A percentile compares a stretch with the other conserved stretches of the same genome.
These are phyloP conservation scores for Tothia fuscella DNA, from an alignment of 2,329 filamentous ascomycete species.

Conservation along the genomic window DNA sequence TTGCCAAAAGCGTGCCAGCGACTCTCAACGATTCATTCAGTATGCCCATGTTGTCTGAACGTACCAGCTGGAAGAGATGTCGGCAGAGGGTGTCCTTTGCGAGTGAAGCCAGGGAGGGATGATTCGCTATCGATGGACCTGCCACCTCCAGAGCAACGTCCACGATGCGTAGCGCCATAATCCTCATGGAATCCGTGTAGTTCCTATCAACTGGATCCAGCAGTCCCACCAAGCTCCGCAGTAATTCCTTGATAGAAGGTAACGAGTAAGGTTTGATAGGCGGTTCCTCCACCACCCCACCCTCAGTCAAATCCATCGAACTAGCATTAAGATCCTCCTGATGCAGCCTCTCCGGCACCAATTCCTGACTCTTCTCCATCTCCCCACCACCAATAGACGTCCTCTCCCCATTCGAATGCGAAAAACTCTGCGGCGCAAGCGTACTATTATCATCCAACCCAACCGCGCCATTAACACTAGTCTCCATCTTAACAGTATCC, in stretches of 20 bases:
- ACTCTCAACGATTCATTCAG: slow-evolving; percentile 87
- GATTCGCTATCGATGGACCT: slow-evolving; percentile 84
- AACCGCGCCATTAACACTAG: slow-evolving; percentile 45
- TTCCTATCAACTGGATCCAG: slow-evolving; percentile 86
- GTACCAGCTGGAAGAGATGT: slow-evolving; percentile 88
- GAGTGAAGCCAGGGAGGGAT: slow-evolving; percentile 74
- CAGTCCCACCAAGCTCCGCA: slow-evolving; percentile 85
- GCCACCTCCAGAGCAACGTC: slow-evolving; percentile 95
- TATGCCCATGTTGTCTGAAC: slow-evolving; percentile 92
- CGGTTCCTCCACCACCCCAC: slow-evolving; percentile 28
- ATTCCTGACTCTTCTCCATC: slow-evolving; percentile 4
- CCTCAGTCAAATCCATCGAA: slow-evolving; percentile 11
- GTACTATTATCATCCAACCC: background rate
- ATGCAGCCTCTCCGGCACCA: background rate
- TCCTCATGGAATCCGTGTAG: slow-evolving; percentile 87
- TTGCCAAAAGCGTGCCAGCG: slow-evolving; percentile 78
- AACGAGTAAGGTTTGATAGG: slow-evolving; percentile 80
- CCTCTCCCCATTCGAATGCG: background rate
- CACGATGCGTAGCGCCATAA: slow-evolving; percentile 94
- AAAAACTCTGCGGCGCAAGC: background rate
- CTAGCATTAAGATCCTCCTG: slow-evolving; percentile 10
- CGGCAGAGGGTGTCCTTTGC: slow-evolving; percentile 90
- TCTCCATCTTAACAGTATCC: slow-evolving; percentile 62
- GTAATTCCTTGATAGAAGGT: slow-evolving; percentile 86
- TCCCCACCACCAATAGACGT: background rate